Evolutionary conservation across 1,139 yeast genomes (phyloP).

Genomic region (Sugiyamaella sp.): DNA sequence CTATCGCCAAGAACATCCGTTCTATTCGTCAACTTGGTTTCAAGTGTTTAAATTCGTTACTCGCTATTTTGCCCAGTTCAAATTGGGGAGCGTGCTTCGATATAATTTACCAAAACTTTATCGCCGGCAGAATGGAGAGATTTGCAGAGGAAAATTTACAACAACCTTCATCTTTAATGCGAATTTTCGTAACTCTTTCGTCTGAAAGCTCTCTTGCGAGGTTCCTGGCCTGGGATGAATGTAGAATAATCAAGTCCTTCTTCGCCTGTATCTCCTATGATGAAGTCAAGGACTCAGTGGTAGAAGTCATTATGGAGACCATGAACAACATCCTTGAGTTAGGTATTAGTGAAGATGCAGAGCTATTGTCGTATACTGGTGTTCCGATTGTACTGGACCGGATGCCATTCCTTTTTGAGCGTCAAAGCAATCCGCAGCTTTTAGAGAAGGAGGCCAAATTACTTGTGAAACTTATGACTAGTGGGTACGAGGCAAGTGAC

Average conservation of each 20-base stretch:
- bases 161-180: conserved; percentile 77
- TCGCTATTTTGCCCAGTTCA: conserved; percentile 26
- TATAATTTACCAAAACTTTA: conserved; percentile 54
- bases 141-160: conserved; percentile 81
- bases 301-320: conserved; percentile 59
- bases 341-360: conserved; percentile 34
- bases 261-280: conserved; percentile 56
- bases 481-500: conserved; percentile 60
- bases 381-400: conserved; percentile 35
- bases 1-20: conserved; percentile 32
- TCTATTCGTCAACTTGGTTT: conserved; percentile 40
- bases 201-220: conserved; percentile 51
- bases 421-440: conserved; percentile 38
- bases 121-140: conserved; percentile 65
- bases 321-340: conserved; percentile 51
- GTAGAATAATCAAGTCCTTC: conserved; percentile 58
- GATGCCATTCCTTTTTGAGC: conserved; percentile 35
- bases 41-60: conserved; percentile 40
- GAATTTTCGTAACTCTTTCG: conserved; percentile 68
- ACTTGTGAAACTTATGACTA: conserved; percentile 61
- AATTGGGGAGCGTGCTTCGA: conserved; percentile 61
- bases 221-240: conserved; percentile 52
- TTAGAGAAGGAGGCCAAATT: conserved; percentile 55
- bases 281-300: conserved; percentile 69
- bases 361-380: conserved; percentile 33